Base-by-base conservation (phyloP, 2,329 filamentous ascomycete species). In the Trichoderma semiorbis region DNA sequence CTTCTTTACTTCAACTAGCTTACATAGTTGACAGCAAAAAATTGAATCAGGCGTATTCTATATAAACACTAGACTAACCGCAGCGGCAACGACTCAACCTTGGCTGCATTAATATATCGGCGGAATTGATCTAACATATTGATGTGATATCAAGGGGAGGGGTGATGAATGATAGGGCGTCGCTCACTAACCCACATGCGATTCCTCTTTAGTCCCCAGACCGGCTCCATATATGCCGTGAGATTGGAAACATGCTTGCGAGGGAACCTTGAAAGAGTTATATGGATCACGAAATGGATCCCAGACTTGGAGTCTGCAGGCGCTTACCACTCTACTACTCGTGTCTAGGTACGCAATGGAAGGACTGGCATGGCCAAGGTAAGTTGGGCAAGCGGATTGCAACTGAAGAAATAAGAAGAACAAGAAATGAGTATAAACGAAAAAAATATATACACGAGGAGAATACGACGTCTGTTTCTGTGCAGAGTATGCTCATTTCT, bases 311-410 rank as follows among this genome's bases (percentile, higher is more conserved):
- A 21, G 10, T n/a, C 18, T 21, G 43, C 43, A 0, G n/a, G 43
- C 2, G 43, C n/a, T 21, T 24, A 50, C 10, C n/a, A 12, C 3
- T n/a, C 1, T 50, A 12, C 8, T 24, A 8, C 10, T 47, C 43
- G 8, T 11, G 18, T 2, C 39, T 47, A 11, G 10, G 10, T 34
- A 50, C 11, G 8, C 43, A 50, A 50, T 21, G 5, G 43, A 50
- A 6, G 3, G n/a, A 24, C 43, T 0, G 2, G 43, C 1, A 21
- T 50, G 0, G n/a, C n/a, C 5, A 21, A 50, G n/a, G 11, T 3
- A 6, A 36, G 34, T 36, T 7, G 16, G 1, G 14, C 43, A 11
- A 21, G 43, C n/a, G 36, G 36, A 7, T 39, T 39, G 16, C 3
- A 18, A 39, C 16, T 7, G 18, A 18, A 18, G 36, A 39, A 39